phyloP scores from a whole-genome alignment of 257 asterid species.

The Penstemon barbatus region DNA sequence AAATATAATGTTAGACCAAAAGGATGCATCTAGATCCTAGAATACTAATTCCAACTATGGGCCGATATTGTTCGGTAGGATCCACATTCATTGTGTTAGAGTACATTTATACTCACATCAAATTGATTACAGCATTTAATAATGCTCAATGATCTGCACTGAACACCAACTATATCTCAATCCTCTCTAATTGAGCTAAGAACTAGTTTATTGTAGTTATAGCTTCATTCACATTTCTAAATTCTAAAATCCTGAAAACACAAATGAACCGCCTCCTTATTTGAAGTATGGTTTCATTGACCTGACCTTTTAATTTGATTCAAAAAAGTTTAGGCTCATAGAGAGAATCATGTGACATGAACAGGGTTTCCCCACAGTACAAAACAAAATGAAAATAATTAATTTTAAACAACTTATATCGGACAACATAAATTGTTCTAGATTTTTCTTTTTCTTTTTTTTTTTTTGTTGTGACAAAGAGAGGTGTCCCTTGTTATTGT shows the following conservation, averaged over 20 bases:
- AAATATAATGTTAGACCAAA: constrained; percentile 12
- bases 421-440: background rate
- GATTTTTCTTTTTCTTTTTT: background rate
- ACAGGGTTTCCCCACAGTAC: background rate
- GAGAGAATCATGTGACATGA: constrained; percentile 1
- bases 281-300: background rate
- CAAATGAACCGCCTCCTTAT: background rate
- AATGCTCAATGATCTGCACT: constrained; percentile 22
- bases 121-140: background rate
- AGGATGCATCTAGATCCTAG: constrained; percentile 8
- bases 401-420: constrained; percentile 1
- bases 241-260: constrained; percentile 14
- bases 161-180: constrained; percentile 14
- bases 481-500: background rate
- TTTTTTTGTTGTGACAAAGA: background rate
- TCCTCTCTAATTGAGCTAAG: constrained; percentile 3
- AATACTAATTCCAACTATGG: constrained; percentile 11
- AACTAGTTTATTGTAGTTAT: constrained; percentile 18
- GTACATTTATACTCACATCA: constrained; percentile 1
- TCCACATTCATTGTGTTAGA: background rate
- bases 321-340: background rate
- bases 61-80: constrained; percentile 4
- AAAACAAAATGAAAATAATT: background rate
- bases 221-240: constrained; percentile 23
- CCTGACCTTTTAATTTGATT: constrained; percentile 7